A percentile compares a stretch with the other conserved stretches of the same genome.
Evolutionary conservation across 164 flowering plant genomes (phyloP).

Genomic region (Kingdonia uniflora): DNA sequence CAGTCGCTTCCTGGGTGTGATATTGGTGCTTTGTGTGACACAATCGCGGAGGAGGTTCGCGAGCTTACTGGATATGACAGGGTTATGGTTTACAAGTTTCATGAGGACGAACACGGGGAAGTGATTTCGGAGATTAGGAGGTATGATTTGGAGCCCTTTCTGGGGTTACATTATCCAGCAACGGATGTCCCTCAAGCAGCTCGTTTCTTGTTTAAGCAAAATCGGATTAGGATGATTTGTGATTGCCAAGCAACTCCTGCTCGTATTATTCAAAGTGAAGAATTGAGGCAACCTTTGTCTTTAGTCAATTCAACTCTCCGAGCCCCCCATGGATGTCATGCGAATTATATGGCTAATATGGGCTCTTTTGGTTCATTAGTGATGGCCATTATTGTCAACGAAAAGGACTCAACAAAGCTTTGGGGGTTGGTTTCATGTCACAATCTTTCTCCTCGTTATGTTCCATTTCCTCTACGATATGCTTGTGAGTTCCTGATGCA

Average conservation of each 20-base stretch:
- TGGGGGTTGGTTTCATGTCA: constrained; percentile 84
- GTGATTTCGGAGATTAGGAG: constrained; percentile 56
- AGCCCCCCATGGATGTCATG: constrained; percentile 59
- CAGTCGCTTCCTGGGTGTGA: constrained; percentile 66
- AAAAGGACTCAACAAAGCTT: constrained; percentile 35
- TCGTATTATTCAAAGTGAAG: constrained; percentile 35
- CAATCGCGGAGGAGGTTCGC: constrained; percentile 50
- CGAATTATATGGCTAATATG: constrained; percentile 67
- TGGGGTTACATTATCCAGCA: constrained; percentile 70
- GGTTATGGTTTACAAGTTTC: constrained; percentile 76
- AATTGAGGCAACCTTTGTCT: constrained; percentile 33
- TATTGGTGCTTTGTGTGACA: constrained; percentile 42
- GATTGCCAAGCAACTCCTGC: constrained; percentile 49
- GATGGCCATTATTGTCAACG: constrained; percentile 44
- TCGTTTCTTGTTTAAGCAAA: constrained; percentile 66
- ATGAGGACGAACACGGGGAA: constrained; percentile 83
- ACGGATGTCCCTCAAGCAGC: constrained; percentile 73
- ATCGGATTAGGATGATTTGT: constrained; percentile 56
- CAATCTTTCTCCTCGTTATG: constrained; percentile 44
- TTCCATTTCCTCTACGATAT: constrained; percentile 64
- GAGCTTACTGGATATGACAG: constrained; percentile 71
- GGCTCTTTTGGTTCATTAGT: constrained; percentile 53
- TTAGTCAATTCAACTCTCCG: constrained; percentile 55
- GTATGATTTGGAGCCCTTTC: constrained; percentile 59
- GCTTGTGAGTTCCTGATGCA: constrained; percentile 78